Evolutionary conservation across 371 early-diverging fungal genomes (phyloP), one percentile per base, ranked within the genome.

Genomic region (Cokeromyces recurvatus): DNA sequence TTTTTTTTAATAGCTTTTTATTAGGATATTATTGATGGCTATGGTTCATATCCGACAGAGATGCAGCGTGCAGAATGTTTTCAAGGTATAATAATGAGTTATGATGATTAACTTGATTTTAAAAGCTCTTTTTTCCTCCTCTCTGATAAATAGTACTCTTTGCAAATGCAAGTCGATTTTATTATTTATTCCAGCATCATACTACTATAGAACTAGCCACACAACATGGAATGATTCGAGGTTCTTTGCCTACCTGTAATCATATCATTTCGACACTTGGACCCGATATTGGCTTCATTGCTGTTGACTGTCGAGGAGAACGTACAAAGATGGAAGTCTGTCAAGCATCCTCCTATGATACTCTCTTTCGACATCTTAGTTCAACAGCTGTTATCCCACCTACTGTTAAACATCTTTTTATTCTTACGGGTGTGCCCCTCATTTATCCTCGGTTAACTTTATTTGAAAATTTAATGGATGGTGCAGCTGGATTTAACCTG

Each of bases 111-210:
- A n/a, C n/a, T n/a, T n/a, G n/a, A n/a, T n/a, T n/a, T n/a, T n/a
- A n/a, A n/a, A n/a, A 20, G 2, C 20, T 20, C 5, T 35, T 17
- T 32, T 3, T 39, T 15, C 6, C 15, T 53, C n/a, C n/a, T n/a
- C n/a, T n/a, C n/a, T n/a, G n/a, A n/a, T n/a, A n/a, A n/a, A n/a
- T n/a, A n/a, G 58, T 54, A 7, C 47, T 66, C 4, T 61, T 66
- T 46, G 71, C 73, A n/a, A 66, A 79, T 36, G 91, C 91, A 4
- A 72, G 74, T 40, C 73, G 84, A 43, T 89, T 85, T 66, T 91
- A 84, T 68, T 73, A 85, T 23, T 66, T 92, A 43, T 92, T 87
- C 73, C 92, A 92, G 62, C 87, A 85, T 1, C 92, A 92, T 59
- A 85, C 87, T 14, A 89, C 84, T 2, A 59, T 72, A 24, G 53